Percentiles rank a stretch among this genome's conserved stretches.
phyloP scores from a whole-genome alignment of 495 filamentous ascomycete genomes.

The Letharia lupina region DNA sequence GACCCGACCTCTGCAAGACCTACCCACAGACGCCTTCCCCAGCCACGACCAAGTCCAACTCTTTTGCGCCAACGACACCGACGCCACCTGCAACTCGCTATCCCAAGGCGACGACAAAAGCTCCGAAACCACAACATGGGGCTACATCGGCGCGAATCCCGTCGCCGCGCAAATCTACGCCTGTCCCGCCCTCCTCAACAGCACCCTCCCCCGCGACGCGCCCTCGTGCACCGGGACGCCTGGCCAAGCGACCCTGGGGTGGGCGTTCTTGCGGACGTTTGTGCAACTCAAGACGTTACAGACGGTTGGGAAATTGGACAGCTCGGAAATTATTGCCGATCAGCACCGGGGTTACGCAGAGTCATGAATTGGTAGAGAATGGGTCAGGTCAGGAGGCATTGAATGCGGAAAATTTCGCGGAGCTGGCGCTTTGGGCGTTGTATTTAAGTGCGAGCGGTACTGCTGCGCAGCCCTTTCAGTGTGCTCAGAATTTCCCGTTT shows the following conservation, averaged over 20 bases:
- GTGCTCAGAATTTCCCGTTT: background rate
- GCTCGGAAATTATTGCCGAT: background rate
- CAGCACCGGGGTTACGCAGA: background rate
- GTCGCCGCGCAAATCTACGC: background rate
- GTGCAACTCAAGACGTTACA: conserved; percentile 2
- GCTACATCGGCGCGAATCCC: conserved; percentile 1
- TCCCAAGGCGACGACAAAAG: background rate
- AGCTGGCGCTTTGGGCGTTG: conserved; percentile 3
- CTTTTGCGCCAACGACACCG: background rate
- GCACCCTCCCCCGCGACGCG: background rate
- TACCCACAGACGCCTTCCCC: background rate
- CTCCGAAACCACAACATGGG: background rate
- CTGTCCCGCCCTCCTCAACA: conserved; percentile 4
- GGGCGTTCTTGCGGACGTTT: conserved; percentile 8
- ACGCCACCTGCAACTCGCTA: background rate
- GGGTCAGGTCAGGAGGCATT: too few species aligned
- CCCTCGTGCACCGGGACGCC: conserved; percentile 6
- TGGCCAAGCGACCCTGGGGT: background rate
- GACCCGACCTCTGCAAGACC: background rate
- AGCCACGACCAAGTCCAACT: conserved; percentile 1
- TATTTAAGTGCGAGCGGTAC: background rate
- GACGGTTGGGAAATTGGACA: background rate
- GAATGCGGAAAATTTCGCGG: conserved; percentile 11
- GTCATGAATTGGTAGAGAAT: background rate
- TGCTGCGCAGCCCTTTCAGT: background rate